phyloP scores from a whole-genome alignment of 148 eudicot genomes.

The Dysphania ambrosioides region DNA sequence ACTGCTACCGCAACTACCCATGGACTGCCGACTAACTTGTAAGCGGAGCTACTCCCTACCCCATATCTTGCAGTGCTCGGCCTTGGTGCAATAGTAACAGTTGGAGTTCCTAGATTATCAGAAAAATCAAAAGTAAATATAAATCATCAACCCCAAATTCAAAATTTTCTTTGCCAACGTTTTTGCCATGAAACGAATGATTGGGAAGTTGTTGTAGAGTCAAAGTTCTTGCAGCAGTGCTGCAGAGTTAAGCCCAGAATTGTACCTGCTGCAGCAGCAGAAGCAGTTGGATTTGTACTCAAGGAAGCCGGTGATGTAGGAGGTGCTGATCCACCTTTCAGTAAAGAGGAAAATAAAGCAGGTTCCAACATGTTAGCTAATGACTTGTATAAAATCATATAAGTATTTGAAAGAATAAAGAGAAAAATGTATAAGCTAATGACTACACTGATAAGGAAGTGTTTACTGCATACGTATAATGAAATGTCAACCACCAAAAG shows the following conservation, averaged over 20 bases:
- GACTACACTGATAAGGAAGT: not conserved
- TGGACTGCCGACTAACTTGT: conserved; percentile 25
- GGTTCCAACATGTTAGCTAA: not conserved
- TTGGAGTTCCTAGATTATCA: conserved; percentile 44
- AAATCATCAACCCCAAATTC: not conserved
- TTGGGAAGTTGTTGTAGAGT: not conserved
- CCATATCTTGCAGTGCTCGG: conserved; percentile 41
- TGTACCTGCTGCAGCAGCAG: conserved; percentile 38
- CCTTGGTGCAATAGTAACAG: conserved; percentile 42
- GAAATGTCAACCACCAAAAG: not conserved
- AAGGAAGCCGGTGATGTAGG: conserved; percentile 41
- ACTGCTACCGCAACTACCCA: conserved; percentile 23
- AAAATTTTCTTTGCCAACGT: not conserved
- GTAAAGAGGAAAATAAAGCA: not conserved
- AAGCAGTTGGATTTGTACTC: conserved; percentile 33
- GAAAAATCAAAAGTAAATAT: not conserved
- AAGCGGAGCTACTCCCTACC: conserved; percentile 29
- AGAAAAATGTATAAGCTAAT: no score
- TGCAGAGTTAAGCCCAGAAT: not conserved
- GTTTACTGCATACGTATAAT: not conserved
- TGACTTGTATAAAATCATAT: not conserved
- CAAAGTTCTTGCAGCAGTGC: not conserved
- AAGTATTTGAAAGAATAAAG: no score
- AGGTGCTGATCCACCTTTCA: conserved; percentile 35
- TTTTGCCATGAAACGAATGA: not conserved